phyloP scores from a whole-genome alignment of 164 flowering plant species.

The Chimonanthus salicifolius region DNA sequence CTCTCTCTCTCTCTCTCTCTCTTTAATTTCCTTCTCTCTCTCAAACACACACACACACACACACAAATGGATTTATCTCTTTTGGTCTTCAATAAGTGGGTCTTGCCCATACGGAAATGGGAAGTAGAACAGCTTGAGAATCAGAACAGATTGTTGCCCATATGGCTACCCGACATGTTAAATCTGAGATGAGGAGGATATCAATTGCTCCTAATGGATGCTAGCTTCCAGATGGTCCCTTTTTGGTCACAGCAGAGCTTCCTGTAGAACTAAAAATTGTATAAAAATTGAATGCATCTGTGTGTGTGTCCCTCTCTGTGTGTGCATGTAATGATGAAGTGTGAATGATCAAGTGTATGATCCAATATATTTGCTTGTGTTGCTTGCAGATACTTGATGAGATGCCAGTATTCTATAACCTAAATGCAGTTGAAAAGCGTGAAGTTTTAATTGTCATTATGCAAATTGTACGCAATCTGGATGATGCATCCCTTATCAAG shows the following conservation, averaged over 20 bases:
- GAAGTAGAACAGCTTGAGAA: too few species aligned
- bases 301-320: too few species aligned
- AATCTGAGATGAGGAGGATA: too few species aligned
- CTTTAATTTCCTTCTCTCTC: too few species aligned
- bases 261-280: not conserved
- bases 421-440: conserved; percentile 84
- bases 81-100: too few species aligned
- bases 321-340: not conserved
- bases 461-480: conserved; percentile 92
- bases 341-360: not conserved
- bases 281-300: not conserved
- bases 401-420: conserved; percentile 97
- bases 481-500: conserved; percentile 88
- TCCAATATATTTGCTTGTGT: conserved; percentile 2
- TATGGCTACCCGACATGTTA: too few species aligned
- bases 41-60: too few species aligned
- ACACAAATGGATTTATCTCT: too few species aligned
- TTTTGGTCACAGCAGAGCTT: not conserved
- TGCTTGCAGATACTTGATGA: conserved; percentile 89
- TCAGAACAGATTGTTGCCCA: too few species aligned
- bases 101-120: too few species aligned
- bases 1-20: too few species aligned
- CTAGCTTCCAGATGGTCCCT: not conserved
- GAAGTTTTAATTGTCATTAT: conserved; percentile 75
- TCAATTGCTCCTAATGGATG: not conserved